phyloP scores from a whole-genome alignment of 306 rosid genomes.

The Datisca glomerata region DNA sequence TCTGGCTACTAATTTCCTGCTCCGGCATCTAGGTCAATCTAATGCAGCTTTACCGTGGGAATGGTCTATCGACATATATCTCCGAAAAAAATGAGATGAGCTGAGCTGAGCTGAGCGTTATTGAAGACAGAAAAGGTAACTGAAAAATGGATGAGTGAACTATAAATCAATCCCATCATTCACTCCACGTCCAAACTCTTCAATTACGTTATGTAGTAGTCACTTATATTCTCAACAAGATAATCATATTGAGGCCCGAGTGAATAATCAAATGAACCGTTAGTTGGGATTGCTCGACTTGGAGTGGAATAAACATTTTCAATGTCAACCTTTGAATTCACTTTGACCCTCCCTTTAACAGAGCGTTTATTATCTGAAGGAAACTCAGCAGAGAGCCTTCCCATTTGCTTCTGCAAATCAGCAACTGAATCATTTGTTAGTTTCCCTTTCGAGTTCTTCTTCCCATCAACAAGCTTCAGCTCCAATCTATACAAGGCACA shows the following conservation, averaged over 20 bases:
- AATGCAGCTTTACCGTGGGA: no score
- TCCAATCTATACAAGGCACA: slow-evolving; percentile 93
- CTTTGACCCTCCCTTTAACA: slow-evolving; percentile 64
- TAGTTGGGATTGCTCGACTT: slow-evolving; percentile 36
- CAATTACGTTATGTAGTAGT: slow-evolving; percentile 44
- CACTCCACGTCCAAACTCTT: slow-evolving; percentile 18
- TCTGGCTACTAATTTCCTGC: no score
- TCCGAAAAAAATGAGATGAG: no score
- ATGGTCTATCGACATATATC: no score
- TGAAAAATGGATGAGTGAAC: no score
- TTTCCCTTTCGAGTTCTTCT: slow-evolving; percentile 70
- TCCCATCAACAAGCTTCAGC: slow-evolving; percentile 89
- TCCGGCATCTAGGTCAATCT: no score
- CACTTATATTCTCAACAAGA: slow-evolving; percentile 48
- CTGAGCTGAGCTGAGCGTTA: no score
- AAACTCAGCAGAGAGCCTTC: slow-evolving; percentile 91
- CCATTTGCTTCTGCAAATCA: slow-evolving; percentile 99
- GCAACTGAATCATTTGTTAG: slow-evolving; percentile 69
- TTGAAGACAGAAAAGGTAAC: no score
- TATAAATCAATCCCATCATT: no score
- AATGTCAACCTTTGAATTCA: slow-evolving; percentile 44
- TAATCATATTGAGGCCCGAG: slow-evolving; percentile 59
- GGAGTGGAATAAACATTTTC: slow-evolving; percentile 52
- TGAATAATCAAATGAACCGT: slow-evolving; percentile 52
- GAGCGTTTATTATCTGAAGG: slow-evolving; percentile 63